Conservation (phyloP, 164 flowering plant genomes). For the Protea cynaroides region DNA sequence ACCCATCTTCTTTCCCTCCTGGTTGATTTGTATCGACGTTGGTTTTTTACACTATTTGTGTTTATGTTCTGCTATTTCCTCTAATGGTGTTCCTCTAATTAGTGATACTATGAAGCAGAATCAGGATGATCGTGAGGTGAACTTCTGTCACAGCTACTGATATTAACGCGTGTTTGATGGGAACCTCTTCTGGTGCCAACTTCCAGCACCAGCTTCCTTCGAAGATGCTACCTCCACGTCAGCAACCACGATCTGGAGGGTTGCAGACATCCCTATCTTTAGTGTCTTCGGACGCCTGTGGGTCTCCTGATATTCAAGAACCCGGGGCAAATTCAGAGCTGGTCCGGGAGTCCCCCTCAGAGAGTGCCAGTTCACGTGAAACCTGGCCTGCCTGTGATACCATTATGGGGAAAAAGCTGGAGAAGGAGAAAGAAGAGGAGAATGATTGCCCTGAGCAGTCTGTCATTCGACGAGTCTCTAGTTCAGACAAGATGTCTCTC, state of each 20-base stretch:
- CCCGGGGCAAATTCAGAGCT: constrained; percentile 64
- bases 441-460: constrained; percentile 57
- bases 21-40: too few species aligned
- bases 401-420: constrained; percentile 42
- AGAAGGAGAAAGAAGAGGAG: constrained; percentile 58
- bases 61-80: too few species aligned
- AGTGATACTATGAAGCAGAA: neutral
- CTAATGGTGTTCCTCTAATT: neutral
- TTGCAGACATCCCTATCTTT: constrained; percentile 34
- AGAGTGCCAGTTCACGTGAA: constrained; percentile 93
- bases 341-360: constrained; percentile 77
- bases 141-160: neutral
- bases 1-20: too few species aligned
- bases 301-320: constrained; percentile 39
- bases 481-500: constrained; percentile 63
- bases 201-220: neutral
- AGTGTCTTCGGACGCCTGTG: constrained; percentile 22
- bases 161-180: neutral
- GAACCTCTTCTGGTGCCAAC: constrained; percentile 5
- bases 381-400: constrained; percentile 75
- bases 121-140: neutral
- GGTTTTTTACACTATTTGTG: too few species aligned
- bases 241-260: constrained; percentile 25
- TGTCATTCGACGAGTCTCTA: constrained; percentile 59
- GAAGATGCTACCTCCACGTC: constrained; percentile 31